Evolutionary conservation across 345 rosid genomes (phyloP), one percentile per base, ranked within the genome.

Genomic region (Syzygium jambos): DNA sequence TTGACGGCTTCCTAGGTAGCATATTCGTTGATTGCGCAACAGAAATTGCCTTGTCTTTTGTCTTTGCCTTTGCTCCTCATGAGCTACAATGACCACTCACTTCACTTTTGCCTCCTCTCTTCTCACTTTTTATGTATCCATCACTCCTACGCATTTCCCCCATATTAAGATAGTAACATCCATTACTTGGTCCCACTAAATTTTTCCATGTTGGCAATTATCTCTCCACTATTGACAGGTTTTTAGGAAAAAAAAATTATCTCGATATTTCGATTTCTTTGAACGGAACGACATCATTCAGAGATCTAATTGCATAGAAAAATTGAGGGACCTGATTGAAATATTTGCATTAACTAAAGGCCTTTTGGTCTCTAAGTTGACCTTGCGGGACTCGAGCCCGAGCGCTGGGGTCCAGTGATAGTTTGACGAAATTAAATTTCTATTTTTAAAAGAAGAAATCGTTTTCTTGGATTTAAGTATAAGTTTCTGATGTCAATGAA

Each of bases 361-460:
- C 11, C 27, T 73, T 73, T 34, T 38, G 49, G 49, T 38, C 49
- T 73, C 1, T 2, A 30, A 23, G 2, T 68, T 3, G 41, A 12
- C 4, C 23, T 17, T 30, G 17, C 1, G 1, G 5, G 77, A 2
- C 41, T 15, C 11, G 29, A 29, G 21, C 41, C 15, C 0, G 5
- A 29, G 21, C 15, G 0, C 3, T 2, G 0, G 10, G 11, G 15
- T 11, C 0, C 0, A 29, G 1, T 29, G 21, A 16, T 29, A 63
- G 15, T 29, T 29, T 63, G 2, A 15, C 29, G 29, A 63, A 2
- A 63, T 29, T 29, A 29, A 59, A 25, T 3, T 59, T 57, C 0
- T 57, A 43, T 4, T 27, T 51, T 51, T 51, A 11, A 5, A 11
- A 25, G 27, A 29, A 27, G 3, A 11, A 25, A 59, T 3, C 5